These are phyloP conservation scores for Macrophomina pseudophaseolina DNA, from an alignment of 2,329 filamentous ascomycete species.

Conservation along the genomic window DNA sequence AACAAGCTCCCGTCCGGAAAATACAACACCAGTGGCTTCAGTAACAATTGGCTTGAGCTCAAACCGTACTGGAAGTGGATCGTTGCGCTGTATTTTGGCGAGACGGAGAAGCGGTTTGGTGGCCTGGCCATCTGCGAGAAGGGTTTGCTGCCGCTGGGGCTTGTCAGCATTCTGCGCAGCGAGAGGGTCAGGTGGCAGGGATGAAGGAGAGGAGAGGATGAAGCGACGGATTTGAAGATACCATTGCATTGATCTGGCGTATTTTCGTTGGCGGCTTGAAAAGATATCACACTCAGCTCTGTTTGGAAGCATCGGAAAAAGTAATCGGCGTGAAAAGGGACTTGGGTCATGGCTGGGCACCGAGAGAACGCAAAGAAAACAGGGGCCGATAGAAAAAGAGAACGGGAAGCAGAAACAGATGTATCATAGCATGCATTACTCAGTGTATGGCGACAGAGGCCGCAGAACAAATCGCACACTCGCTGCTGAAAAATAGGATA, in stretches of 20 bases:
- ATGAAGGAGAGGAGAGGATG: constrained; percentile 28
- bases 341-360: too few species aligned
- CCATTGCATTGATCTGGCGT: background rate
- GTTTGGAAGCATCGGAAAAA: too few species aligned
- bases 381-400: too few species aligned
- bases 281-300: too few species aligned
- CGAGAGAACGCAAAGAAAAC: too few species aligned
- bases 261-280: background rate
- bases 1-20: constrained; percentile 28
- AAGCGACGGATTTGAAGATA: background rate
- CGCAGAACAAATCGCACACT: too few species aligned
- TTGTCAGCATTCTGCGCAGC: constrained; percentile 46
- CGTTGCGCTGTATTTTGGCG: constrained; percentile 44
- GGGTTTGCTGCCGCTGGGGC: constrained; percentile 48
- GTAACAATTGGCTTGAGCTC: constrained; percentile 14
- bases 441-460: too few species aligned
- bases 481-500: too few species aligned
- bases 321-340: too few species aligned
- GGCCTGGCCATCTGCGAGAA: constrained; percentile 48
- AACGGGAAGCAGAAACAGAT: too few species aligned
- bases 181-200: constrained; percentile 47
- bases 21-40: constrained; percentile 28
- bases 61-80: constrained; percentile 57
- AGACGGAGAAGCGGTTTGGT: constrained; percentile 49
- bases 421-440: too few species aligned